phyloP scores from a whole-genome alignment of 345 rosid genomes.

The Gossypium rotundifolium region DNA sequence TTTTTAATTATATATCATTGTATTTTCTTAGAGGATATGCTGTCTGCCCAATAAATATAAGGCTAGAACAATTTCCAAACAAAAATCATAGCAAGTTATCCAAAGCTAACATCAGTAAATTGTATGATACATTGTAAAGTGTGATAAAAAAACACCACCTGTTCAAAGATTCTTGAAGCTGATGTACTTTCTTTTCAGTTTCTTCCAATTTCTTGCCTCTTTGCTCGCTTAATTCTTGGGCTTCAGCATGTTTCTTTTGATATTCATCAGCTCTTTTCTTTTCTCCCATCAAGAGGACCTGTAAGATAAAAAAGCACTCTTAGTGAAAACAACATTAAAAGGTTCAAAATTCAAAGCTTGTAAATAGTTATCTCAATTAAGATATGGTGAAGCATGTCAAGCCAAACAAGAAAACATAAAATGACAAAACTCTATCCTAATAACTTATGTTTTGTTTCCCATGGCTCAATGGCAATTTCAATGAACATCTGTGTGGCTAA shows the following conservation, averaged over 20 bases:
- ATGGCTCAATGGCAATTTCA: not conserved
- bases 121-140: not conserved
- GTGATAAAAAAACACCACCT: constrained; percentile 44
- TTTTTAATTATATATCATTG: not conserved
- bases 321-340: not conserved
- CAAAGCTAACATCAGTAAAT: not conserved
- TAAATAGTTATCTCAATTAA: constrained; percentile 7
- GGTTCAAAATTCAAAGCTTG: not conserved
- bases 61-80: not conserved
- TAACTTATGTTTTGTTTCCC: not conserved
- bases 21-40: not conserved
- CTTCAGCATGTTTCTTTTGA: constrained; percentile 58
- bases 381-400: not conserved
- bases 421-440: not conserved
- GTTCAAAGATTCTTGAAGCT: constrained; percentile 72
- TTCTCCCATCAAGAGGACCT: constrained; percentile 56
- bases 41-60: not conserved
- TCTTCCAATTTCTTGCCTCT: constrained; percentile 65
- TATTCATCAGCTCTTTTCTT: constrained; percentile 72
- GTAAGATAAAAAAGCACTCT: constrained; percentile 9
- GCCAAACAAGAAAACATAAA: not conserved
- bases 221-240: constrained; percentile 56
- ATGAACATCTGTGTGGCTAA: too few species aligned
- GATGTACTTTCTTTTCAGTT: constrained; percentile 65
- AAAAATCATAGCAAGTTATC: not conserved